Percentiles rank a stretch among this genome's conserved stretches.
Conservation (phyloP, 495 filamentous ascomycete species). For the Xylaria telfairii region DNA sequence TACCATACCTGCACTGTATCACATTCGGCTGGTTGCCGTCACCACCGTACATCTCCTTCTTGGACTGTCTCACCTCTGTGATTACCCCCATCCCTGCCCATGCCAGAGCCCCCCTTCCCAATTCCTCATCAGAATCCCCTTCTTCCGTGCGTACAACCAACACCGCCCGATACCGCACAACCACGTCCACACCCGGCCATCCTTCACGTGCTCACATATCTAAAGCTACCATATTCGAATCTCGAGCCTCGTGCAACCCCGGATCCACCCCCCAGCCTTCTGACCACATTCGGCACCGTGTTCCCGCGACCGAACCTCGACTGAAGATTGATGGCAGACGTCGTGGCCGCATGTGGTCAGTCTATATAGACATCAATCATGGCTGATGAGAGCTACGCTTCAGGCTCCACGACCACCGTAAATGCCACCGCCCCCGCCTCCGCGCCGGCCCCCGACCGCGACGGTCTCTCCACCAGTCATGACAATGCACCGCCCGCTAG, state of each 20-base stretch:
- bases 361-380: conserved; percentile 29
- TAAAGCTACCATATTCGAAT: neutral
- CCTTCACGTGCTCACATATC: conserved; percentile 10
- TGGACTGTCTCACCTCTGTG: neutral
- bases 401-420: conserved; percentile 31
- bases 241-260: neutral
- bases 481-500: conserved; percentile 27
- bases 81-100: conserved; percentile 12
- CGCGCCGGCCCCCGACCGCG: neutral
- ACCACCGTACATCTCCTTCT: neutral
- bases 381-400: conserved; percentile 33
- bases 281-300: neutral
- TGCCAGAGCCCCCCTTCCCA: neutral
- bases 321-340: neutral
- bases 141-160: neutral
- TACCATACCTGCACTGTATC: too few species aligned
- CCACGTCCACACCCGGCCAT: neutral
- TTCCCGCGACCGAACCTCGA: neutral
- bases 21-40: neutral
- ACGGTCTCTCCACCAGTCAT: conserved; percentile 7
- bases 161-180: neutral
- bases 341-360: conserved; percentile 26
- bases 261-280: neutral
- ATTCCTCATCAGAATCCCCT: neutral
- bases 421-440: conserved; percentile 14